Evolutionary conservation across 2,329 filamentous ascomycete species (phyloP), one percentile per base, ranked within the genome.

Genomic region (Aspergillus viridinutans): DNA sequence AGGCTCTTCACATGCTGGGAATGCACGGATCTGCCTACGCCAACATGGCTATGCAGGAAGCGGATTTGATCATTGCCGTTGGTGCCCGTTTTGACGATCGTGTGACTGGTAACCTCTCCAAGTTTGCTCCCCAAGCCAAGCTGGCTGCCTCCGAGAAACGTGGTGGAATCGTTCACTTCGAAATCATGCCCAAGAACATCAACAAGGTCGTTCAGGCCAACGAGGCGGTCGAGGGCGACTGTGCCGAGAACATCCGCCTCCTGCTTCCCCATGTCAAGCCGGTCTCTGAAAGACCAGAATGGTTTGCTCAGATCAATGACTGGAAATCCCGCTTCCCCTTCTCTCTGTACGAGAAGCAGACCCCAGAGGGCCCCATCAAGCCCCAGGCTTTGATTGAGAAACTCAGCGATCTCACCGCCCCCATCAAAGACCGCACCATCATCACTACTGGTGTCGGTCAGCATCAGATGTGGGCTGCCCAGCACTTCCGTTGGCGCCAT

Each of bases 151-250:
- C 84, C 10, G 90, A 96, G 78, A 87, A 87, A 54, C 89, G 92
- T 61, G 94, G 94, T 67, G 94, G 94, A 69, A 97, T 99, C 68
- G 85, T 97, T 17, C 93, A 99, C 76, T 97, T 97, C 69, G 93
- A 97, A 74, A 93, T 99, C 69, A 89, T 97, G 88, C 93, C 94
- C 67, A 99, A 99, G 87, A 97, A 99, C 81, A 97, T 97, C 80
- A 97, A 97, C 86, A 99, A 97, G 84, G 92, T 97, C 45, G 89
- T 99, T 14, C 91, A 97, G 78, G 92, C 93, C 7, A 97, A 90
- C 45, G 92, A 97, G 78, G 93, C 94, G 49, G 88, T 97, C 20
- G 93, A 96, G 77, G 94, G 94, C 58, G 93, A 97, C 70, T 90
- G 96, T 29, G 86, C 87, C 2, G 79, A 86, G 20, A 97, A 96